Percentiles rank a stretch among this genome's conserved stretches.
These are phyloP conservation scores for Micractinium conductrix DNA, from an alignment of 139 green algal genomes.

Conservation along the genomic window DNA sequence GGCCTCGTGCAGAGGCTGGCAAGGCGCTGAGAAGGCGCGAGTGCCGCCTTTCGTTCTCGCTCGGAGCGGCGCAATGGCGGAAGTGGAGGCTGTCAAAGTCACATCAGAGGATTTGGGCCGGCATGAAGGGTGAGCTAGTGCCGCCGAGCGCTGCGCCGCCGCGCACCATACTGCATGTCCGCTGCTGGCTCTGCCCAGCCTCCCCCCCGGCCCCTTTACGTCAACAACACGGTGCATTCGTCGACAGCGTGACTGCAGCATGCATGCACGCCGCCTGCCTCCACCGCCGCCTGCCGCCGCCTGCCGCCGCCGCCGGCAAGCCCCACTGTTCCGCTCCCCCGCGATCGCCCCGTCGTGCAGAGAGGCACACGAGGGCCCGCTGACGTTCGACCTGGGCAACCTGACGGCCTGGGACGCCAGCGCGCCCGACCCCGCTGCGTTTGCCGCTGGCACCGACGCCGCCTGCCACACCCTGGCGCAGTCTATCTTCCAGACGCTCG, in stretches of 20 bases:
- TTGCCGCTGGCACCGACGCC: constrained; percentile 44
- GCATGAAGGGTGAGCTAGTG: background rate
- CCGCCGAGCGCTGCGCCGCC: too few relatives aligned
- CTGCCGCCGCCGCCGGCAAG: background rate
- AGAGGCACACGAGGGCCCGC: constrained; percentile 64
- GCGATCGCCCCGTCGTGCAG: constrained; percentile 43
- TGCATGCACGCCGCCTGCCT: background rate
- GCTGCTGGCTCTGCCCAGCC: too few relatives aligned
- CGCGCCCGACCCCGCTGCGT: constrained; percentile 55
- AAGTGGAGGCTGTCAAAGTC: background rate
- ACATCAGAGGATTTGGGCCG: background rate
- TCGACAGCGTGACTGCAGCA: too few relatives aligned
- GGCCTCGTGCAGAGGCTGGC: too few relatives aligned
- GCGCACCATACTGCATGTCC: background rate
- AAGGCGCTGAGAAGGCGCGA: too few relatives aligned
- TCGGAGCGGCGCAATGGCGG: background rate
- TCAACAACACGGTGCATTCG: too few relatives aligned
- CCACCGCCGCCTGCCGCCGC: background rate
- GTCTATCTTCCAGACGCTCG: constrained; percentile 75
- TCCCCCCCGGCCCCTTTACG: too few relatives aligned
- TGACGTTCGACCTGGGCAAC: constrained; percentile 91
- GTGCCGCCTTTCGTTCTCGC: too few relatives aligned
- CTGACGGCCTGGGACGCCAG: constrained; percentile 79
- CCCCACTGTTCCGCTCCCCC: background rate
- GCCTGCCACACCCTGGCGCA: constrained; percentile 61